Conservation (phyloP, 495 filamentous ascomycete genomes). For the Daldinia vernicosa region DNA sequence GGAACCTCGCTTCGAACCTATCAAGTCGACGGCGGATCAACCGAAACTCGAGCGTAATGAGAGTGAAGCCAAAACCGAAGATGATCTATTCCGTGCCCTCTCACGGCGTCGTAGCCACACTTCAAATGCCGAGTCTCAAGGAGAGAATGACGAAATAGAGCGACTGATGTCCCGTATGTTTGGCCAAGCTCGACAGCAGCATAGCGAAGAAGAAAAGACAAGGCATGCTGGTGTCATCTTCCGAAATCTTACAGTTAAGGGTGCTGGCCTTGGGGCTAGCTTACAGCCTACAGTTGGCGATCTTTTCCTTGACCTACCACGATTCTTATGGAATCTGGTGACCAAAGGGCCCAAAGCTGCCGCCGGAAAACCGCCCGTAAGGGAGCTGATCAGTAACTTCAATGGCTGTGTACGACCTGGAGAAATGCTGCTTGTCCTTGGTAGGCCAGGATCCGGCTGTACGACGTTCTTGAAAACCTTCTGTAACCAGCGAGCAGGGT, state of each 20-base stretch:
- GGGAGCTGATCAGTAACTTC: constrained; percentile 67
- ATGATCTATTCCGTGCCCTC: constrained; percentile 60
- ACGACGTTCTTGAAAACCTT: constrained; percentile 76
- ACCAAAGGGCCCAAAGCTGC: constrained; percentile 46
- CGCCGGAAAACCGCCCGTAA: constrained; percentile 58
- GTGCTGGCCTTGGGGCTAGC: constrained; percentile 71
- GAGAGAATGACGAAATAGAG: constrained; percentile 53
- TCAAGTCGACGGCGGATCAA: constrained; percentile 29
- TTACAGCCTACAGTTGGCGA: constrained; percentile 71
- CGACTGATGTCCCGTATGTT: constrained; percentile 55
- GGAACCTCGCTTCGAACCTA: constrained; percentile 37
- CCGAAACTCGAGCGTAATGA: constrained; percentile 7
- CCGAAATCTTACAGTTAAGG: constrained; percentile 72
- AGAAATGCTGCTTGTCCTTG: constrained; percentile 72
- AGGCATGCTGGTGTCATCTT: constrained; percentile 68
- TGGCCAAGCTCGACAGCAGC: constrained; percentile 65
- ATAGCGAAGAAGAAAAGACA: constrained; percentile 74
- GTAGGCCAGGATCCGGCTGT: constrained; percentile 76
- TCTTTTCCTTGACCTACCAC: constrained; percentile 66
- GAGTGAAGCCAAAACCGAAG: constrained; percentile 50
- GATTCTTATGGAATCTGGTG: constrained; percentile 60
- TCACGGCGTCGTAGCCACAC: constrained; percentile 59
- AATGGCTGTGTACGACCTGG: constrained; percentile 59
- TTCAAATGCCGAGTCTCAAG: constrained; percentile 43
- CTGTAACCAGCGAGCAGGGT: constrained; percentile 71